Evolutionary conservation across 352 stramenopile species (phyloP), one percentile per base, ranked within the genome.

Genomic region (Lagenidium sp.): DNA sequence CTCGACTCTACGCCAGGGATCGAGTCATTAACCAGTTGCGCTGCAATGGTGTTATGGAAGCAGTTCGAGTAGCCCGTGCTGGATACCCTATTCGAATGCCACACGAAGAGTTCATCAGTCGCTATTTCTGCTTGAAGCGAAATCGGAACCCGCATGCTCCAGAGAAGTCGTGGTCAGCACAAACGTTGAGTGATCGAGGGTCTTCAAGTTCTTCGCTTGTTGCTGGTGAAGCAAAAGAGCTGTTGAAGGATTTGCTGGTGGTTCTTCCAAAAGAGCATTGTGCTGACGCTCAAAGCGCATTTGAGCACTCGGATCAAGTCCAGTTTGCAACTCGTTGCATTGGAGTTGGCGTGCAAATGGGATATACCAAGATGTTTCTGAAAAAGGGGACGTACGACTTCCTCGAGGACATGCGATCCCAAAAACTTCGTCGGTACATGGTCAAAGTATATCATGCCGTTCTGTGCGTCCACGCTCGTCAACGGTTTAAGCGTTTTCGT

Each of bases 291-390:
- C 71, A 85, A 34, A 70, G 67, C n/a, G 59, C 72, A 2, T 83
- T 76, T 18, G 74, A 90, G 43, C 59, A 73, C 51, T 81, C 71
- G 15, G 68, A 87, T 20, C 71, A 87, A 50, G 63, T 62, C 6
- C 63, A 85, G 26, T 89, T 89, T 31, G 53, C 66, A 2, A 70
- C 60, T 5, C 59, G 63, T 29, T 91, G 74, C 24, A 63, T 85
- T n/a, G 28, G 56, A 0, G 72, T 74, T 15, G 76, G 76, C 10
- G 49, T 87, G 50, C 94, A 98, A 57, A 95, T 98, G 62, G 95
- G 95, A 20, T 82, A 85, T 41, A 89, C 92, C 2, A 98, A 98
- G 60, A 94, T 98, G 46, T 98, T 98, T 55, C 55, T 98, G 31
- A 95, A 95, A 39, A 83, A 88, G 46, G 62, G 79, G 36, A 78